Evolutionary conservation across 2,329 filamentous ascomycete genomes (phyloP), one percentile per base, ranked within the genome.

Genomic region (Cladobotryum mycophilum): DNA sequence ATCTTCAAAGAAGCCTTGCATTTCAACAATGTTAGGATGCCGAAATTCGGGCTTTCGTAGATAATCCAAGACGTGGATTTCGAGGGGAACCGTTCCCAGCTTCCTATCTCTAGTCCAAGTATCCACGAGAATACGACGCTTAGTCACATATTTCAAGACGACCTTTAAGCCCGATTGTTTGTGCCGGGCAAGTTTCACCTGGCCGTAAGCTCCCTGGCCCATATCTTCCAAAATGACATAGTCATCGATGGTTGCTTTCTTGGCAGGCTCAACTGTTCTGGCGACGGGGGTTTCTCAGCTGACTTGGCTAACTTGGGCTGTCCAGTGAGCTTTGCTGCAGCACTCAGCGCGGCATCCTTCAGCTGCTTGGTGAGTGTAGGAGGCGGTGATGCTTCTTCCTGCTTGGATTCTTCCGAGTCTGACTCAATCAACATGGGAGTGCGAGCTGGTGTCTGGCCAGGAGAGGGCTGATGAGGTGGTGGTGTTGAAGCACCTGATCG

Each of bases 91-190:
- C 0, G 93, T 99, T 14, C 93, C 93, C 12, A 99, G 79, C 49
- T 88, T 84, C 42, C 93, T 84, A 70, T 99, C 93, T 51, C 93
- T 83, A 33, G 92, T 97, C 93, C 93, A 99, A 0, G 93, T 99
- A 70, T 99, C 93, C 55, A 99, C 92, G 13, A 99, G 79, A 66
- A 99, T 99, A 41, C 92, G 87, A 53, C 88, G 84, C 71, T 99
- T 99, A 5, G 93, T 97, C 45, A 99, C 93, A 66, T 95, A 99
- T 68, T 99, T 99, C 63, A 99, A 79, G 17, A 99, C 92, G 55
- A 95, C 87, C 69, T 95, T 96, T 65, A 85, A 87, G 47, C 81
- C 82, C 47, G 79, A 82, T 61, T 84, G 82, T 71, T 91, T 95
- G 71, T 93, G 87, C 30, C 91, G 83, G 47, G 88, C 92, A 44